Evolutionary conservation across 2,329 filamentous ascomycete species (phyloP), one percentile per base, ranked within the genome.

Genomic region (Volutella citrinella): DNA sequence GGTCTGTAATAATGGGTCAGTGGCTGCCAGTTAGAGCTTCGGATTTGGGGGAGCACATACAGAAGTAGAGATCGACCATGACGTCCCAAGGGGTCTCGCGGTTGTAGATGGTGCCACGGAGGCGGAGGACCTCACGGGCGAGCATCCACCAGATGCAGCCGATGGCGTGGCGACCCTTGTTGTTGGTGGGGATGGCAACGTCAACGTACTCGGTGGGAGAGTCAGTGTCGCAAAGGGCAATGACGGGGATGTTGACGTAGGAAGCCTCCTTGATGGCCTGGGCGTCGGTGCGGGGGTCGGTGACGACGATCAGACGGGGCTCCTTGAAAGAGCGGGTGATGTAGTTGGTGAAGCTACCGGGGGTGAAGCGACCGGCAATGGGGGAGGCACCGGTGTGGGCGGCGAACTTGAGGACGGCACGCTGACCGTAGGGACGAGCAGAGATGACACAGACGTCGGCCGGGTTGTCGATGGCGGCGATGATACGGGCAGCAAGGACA

Each of bases 271-370:
- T 97, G 84, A 98, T 98, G 65, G 93, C 93, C 83, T 98, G 93
- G 68, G 93, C 88, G 64, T 98, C 93, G 78, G 94, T 98, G 74
- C 94, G 91, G 61, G 93, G 93, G 72, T 98, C 93, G 75, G 93
- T 98, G 64, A 98, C 93, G 69, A 98, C 83, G 74, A 98, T 97
- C 66, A 98, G 81, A 72, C 94, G 94, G 66, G 93, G 93, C 80
- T 98, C 93, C 84, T 96, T 96, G 89, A 98, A 98, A 53, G 93
- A 97, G 65, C 93, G 91, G 72, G 94, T 98, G 85, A 98, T 98
- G 86, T 98, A 98, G 84, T 98, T 98, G 81, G 93, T 98, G 85
- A 98, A 98, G 74, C 91, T 95, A 87, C 93, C 93, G 69, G 93
- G 93, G 66, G 93, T 98, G 86, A 98, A 98, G 70, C 93, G 93